Evolutionary conservation across 495 filamentous ascomycete genomes (phyloP), one percentile per base, ranked within the genome.

Genomic region (Xylaria nigripes): DNA sequence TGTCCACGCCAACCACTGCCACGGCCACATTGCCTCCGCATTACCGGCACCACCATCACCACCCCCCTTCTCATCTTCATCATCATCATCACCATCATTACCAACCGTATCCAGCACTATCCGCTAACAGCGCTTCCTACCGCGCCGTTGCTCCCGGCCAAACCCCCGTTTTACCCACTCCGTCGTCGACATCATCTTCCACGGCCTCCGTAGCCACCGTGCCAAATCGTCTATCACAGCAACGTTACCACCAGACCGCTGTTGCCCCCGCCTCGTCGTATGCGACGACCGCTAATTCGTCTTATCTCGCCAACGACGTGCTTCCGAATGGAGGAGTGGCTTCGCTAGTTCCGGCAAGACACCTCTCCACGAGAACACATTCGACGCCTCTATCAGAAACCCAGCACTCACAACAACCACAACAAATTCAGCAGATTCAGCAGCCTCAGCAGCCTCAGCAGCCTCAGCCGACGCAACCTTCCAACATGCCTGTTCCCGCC

Each of bases 1-100:
- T 94, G 89, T 92, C 89, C 73, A 90, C 87, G 16, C 88, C 88
- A 43, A 90, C 87, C 45, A 89, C 85, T 45, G 86, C 85, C 44
- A 88, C 85, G 56, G 84, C 86, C 58, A 88, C 86, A 59, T 78
- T 86, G 65, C 79, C 82, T 58, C 81, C 81, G 59, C 64, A 68
- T 55, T 75, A 75, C 61, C 61, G 60, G 45, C 70, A 72, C 56
- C 67, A 66, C 23, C 85, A 86, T 60, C 85, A 86, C 62, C 83
- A 82, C 58, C 79, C 79, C 62, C 75, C 77, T 55, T 80, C 84
- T 61, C 81, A 84, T 64, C 85, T 86, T 52, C 85, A 86, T 53
- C 81, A 78, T 40, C 36, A 40, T 5, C 80, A 85, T 62, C 80
- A 84, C 63, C 85, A 86, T 54, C 85, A 86, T 51, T 85, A 86